Base-by-base conservation (phyloP, 2,329 filamentous ascomycete species). In the Trichoderma sp. region DNA sequence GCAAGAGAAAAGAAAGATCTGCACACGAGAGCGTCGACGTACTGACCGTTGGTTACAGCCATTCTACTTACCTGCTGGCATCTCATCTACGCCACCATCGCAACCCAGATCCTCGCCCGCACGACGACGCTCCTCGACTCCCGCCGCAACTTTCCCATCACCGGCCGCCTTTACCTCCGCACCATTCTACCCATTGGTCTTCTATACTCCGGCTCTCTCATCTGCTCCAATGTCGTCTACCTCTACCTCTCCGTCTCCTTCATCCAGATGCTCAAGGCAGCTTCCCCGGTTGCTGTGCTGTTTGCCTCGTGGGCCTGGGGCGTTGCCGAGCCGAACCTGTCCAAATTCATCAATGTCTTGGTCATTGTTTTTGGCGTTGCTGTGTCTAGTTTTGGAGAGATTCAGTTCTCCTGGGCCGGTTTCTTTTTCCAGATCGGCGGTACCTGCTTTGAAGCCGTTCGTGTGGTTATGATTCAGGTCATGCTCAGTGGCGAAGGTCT, bases 391-490 rank as follows among this genome's bases (percentile, higher is more conserved):
- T 74, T 81, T 35, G 90, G 90, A 70, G 90, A 92, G 78, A 89
- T 92, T 72, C 83, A 88, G 67, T 92, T 92, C 78, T 87, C 87
- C 72, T 80, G 88, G 80, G 74, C 86, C 48, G 89, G 89, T 56
- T 88, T 91, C 78, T 70, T 89, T 37, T 90, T 86, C 80, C 92
- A 95, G 81, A 77, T 90, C 64, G 90, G 85, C 69, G 92, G 92
- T 71, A 92, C 94, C 72, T 77, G 90, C 60, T 94, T 94, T 75
- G 92, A 96, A 81, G 92, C 92, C 53, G 85, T 92, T 70, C 89
- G 92, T 69, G 83, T 95, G 70, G 90, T 93, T 80, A 92, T 96
- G 91, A 92, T 95, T 67, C 90, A 96, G 81, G 88, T 90, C 69
- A 84, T 97, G 73, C 87, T 97, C 61, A 92, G 89, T 76, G 89